These are phyloP conservation scores for Arthrobotrys entomopaga DNA, from an alignment of 2,329 filamentous ascomycete species.

Conservation along the genomic window DNA sequence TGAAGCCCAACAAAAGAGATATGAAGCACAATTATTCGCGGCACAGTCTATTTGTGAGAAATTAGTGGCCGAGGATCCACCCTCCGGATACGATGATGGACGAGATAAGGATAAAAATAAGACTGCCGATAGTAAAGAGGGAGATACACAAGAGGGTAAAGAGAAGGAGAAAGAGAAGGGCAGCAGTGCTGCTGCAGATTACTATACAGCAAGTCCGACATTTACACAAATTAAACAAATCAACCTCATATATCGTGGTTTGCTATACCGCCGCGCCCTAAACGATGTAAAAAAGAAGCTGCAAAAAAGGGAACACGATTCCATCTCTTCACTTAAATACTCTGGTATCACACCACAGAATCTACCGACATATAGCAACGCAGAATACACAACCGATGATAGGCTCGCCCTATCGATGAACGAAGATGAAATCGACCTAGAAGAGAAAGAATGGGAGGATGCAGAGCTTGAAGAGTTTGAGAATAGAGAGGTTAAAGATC, in stretches of 20 bases:
- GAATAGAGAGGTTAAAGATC: conserved; percentile 73
- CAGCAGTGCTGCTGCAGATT: conserved; percentile 1
- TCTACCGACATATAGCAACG: conserved; percentile 73
- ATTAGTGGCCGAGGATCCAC: conserved; percentile 70
- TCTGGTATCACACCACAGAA: conserved; percentile 62
- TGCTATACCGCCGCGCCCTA: conserved; percentile 76
- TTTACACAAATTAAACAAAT: conserved; percentile 71
- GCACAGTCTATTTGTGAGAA: conserved; percentile 86
- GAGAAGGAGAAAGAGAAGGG: conserved; percentile 41
- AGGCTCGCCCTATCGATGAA: conserved; percentile 66
- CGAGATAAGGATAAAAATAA: conserved; percentile 55
- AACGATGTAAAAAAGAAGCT: conserved; percentile 74
- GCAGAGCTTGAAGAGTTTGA: conserved; percentile 83
- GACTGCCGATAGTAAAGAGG: conserved; percentile 47
- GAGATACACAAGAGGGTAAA: conserved; percentile 55
- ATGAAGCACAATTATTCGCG: conserved; percentile 76
- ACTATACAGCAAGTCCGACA: conserved; percentile 45
- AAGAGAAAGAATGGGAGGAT: conserved; percentile 79
- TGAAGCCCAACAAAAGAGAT: conserved; percentile 75
- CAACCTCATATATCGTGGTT: conserved; percentile 80
- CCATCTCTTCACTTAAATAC: conserved; percentile 61
- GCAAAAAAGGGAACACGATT: conserved; percentile 74
- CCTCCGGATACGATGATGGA: conserved; percentile 35
- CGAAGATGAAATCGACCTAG: conserved; percentile 67
- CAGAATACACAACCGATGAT: conserved; percentile 79